Evolutionary conservation across 768 basidiomycete genomes (phyloP), one percentile per base, ranked within the genome.

Genomic region (Baorangia bicolor): DNA sequence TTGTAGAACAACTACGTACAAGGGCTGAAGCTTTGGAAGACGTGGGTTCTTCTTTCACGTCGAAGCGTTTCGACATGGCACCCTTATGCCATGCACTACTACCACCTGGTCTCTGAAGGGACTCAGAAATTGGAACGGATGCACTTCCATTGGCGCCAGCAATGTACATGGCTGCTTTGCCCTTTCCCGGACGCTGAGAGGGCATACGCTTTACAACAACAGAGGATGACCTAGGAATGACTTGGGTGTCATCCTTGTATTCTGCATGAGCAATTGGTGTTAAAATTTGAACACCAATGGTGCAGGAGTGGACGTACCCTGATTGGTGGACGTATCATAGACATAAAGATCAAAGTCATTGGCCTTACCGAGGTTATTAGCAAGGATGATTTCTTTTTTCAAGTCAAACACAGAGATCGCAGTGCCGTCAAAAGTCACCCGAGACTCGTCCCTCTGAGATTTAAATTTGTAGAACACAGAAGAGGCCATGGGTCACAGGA

Each of bases 391-490:
- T 76, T 98, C 97, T 80, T 88, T 92, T 78, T 99, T 99, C 74
- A 99, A 80, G 76, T 99, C 97, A 80, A 98, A 98, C 64, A 98
- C 94, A 68, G 94, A 94, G 69, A 99, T 98, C 60, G 94, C 93
- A 63, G 96, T 98, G 68, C 97, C 97, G 71, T 99, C 96, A 79
- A 99, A 98, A 51, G 92, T 88, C 73, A 99, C 87, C 70, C 94
- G 81, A 55, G 94, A 94, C 75, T 98, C 96, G 77, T 91, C 87
- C 78, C 83, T 92, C 72, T 92, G 88, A 63, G 94, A 94, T 73
- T 87, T 92, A 87, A 97, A 99, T 77, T 89, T 90, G 86, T 96
- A 98, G 77, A 94, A 97, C 71, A 98, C 93, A 75, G 92, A 94
- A 69, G 94, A 96, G 67, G 91, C 84, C 92, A 89, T 89, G 59